Conservation (phyloP, 306 rosid species). For the Elaeagnus macrophylla region DNA sequence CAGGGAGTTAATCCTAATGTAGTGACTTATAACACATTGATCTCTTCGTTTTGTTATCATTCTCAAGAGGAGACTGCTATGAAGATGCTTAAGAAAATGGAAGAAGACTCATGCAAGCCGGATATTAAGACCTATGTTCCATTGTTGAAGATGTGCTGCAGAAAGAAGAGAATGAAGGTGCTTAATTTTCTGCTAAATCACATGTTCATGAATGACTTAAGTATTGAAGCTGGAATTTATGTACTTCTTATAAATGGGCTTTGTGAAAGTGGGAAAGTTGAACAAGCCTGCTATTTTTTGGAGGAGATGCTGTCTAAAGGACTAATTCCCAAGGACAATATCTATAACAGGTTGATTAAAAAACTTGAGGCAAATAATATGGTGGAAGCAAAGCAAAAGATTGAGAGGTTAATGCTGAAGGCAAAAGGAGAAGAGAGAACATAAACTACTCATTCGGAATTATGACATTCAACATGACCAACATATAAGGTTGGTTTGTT, state of each 20-base stretch:
- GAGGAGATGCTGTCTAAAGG: slow-evolving; percentile 46
- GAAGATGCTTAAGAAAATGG: slow-evolving; percentile 74
- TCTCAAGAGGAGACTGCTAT: slow-evolving; percentile 73
- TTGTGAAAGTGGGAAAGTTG: slow-evolving; percentile 9
- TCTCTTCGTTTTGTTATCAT: slow-evolving; percentile 50
- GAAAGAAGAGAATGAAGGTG: slow-evolving; percentile 76
- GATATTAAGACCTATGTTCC: slow-evolving; percentile 57
- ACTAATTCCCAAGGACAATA: slow-evolving; percentile 18
- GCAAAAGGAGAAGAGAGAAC: slow-evolving; percentile 1
- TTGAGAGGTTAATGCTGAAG: slow-evolving; percentile 44
- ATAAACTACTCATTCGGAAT: background rate
- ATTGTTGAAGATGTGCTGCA: slow-evolving; percentile 74
- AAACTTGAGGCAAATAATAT: slow-evolving; percentile 47
- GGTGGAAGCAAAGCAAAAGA: slow-evolving; percentile 41
- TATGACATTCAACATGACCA: background rate
- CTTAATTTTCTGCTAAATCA: slow-evolving; percentile 57
- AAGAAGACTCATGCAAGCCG: slow-evolving; percentile 48
- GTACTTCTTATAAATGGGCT: slow-evolving; percentile 42
- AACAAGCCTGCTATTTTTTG: slow-evolving; percentile 26
- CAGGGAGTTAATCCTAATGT: slow-evolving; percentile 48
- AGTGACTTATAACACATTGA: slow-evolving; percentile 47
- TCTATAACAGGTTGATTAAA: slow-evolving; percentile 32
- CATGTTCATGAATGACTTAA: slow-evolving; percentile 57
- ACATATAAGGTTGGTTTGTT: background rate
- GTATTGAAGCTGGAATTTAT: slow-evolving; percentile 53